Evolutionary conservation across 164 flowering plant species (phyloP), one percentile per base, ranked within the genome.

Genomic region (Brasenia schreberi): DNA sequence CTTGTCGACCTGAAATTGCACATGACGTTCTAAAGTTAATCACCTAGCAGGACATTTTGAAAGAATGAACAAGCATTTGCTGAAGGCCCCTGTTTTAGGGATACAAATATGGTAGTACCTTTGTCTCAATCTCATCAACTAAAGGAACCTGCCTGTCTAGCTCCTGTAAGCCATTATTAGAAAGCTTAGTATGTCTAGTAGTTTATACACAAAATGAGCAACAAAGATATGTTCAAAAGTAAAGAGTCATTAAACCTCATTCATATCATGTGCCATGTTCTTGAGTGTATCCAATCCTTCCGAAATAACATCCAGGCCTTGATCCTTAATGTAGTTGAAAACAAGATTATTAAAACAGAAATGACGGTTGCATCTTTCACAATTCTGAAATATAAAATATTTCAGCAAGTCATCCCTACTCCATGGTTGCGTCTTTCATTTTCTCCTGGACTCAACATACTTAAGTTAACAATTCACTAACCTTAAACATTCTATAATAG

Each of bases 261-360:
- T 94, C 97, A 94, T 91, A 77, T 88, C 96, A 76, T 71, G 75
- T n/a, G 96, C 99, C 97, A 94, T 87, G 67, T 91, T 87, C 74
- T 91, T 94, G 74, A 94, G 74, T 11, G 92, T 89, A 72, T 83
- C 96, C 73, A 94, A 71, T 60, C 99, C 97, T 76, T 94, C 96
- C 56, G 97, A 72, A 65, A 94, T 91, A 76, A 83, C 70, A 70
- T 85, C 96, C 74, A 94, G 73, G 67, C 97, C 97, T 88, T 91
- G 87, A 77, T 94, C 96, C 96, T 91, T 81, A 43, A 63, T 45
- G 52, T 45, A 7, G 12, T 45, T 12, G 12, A 45, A 45, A 45
- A 45, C 53, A 45, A 1, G 53, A 7, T 45, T 12, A 45, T 7
- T 45, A 45, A 45, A 45, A 45, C 27, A 23, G 27, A 45, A 7